phyloP scores from a whole-genome alignment of 1,284 basidiomycete genomes.

The Cronartium quercuum region DNA sequence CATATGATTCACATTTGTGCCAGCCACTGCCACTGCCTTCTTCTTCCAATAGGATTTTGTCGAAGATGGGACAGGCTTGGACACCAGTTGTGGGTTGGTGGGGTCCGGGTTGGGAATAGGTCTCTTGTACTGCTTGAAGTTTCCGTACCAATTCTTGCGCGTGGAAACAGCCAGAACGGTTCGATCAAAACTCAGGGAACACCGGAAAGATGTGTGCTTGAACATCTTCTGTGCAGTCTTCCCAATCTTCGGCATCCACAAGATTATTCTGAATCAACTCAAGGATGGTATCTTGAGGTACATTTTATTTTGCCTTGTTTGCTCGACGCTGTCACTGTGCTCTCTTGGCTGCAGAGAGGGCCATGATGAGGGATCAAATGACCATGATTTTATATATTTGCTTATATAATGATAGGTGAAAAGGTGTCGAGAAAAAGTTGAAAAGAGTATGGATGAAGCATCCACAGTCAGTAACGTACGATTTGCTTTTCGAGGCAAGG shows the following conservation, averaged over 20 bases:
- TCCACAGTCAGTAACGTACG: no score
- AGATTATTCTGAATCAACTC: background rate
- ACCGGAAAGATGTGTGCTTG: background rate
- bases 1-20: constrained; percentile 9
- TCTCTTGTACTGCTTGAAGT: background rate
- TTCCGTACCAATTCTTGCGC: background rate
- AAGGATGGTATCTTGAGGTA: background rate
- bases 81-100: constrained; percentile 5
- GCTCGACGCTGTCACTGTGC: background rate
- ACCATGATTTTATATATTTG: no score
- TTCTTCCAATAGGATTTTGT: constrained; percentile 5
- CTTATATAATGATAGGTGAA: no score
- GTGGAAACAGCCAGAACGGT: background rate
- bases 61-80: background rate
- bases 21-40: background rate
- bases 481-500: no score
- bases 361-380: background rate
- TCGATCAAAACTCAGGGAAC: background rate
- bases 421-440: no score
- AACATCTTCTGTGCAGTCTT: background rate
- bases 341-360: background rate
- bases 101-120: constrained; percentile 12
- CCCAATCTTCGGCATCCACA: background rate
- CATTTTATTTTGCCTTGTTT: background rate
- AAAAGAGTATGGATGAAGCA: no score